Percentiles rank a stretch among this genome's conserved stretches.
Conservation (phyloP, 345 rosid species). For the Syzygium jambos region DNA sequence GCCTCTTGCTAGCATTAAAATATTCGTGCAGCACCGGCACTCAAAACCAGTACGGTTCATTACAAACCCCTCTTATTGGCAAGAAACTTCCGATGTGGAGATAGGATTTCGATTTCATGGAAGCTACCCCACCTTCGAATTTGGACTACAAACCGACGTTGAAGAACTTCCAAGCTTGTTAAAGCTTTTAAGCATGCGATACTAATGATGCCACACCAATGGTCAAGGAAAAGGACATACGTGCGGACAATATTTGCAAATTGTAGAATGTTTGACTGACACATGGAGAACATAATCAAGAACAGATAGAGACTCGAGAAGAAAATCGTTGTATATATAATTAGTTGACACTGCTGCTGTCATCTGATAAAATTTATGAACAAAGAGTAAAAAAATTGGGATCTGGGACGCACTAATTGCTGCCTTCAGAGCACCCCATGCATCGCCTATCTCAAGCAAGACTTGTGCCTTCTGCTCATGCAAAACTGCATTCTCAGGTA, state of each 20-base stretch:
- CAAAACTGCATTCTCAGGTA: slow-evolving; percentile 53
- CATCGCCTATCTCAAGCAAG: slow-evolving; percentile 80
- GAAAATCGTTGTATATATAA: not conserved
- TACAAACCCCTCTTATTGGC: not conserved
- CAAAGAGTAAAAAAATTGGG: not conserved
- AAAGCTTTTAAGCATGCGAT: not conserved
- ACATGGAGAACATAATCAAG: not conserved
- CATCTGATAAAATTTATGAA: not conserved
- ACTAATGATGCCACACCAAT: not conserved
- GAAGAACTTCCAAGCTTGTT: not conserved
- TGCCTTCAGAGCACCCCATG: slow-evolving; percentile 78
- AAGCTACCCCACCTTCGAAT: not conserved
- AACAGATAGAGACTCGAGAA: not conserved
- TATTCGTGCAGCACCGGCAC: not conserved
- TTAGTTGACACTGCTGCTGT: not conserved
- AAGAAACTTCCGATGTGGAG: not conserved
- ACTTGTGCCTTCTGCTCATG: slow-evolving; percentile 93
- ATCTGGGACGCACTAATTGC: slow-evolving; percentile 41
- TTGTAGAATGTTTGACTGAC: not conserved
- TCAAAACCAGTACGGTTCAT: not conserved
- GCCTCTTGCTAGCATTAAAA: not conserved
- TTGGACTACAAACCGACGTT: not conserved
- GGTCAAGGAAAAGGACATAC: not conserved
- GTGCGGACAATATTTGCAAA: not conserved
- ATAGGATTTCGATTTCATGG: not conserved